A percentile compares a stretch with the other conserved stretches of the same genome.
These are phyloP conservation scores for Exophiala mesophila DNA, from an alignment of 2,329 filamentous ascomycete species.

Conservation along the genomic window DNA sequence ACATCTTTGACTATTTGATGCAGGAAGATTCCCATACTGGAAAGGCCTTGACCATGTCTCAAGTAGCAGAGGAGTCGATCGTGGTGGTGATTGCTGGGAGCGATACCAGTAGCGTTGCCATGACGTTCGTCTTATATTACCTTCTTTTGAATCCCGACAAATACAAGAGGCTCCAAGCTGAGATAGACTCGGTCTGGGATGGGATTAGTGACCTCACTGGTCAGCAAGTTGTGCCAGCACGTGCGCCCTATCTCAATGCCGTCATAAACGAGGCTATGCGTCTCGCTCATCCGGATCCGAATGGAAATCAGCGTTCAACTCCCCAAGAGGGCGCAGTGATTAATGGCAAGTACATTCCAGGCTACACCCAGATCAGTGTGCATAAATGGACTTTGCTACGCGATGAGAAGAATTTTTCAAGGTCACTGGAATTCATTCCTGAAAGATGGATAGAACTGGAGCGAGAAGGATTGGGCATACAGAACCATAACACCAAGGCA, in stretches of 20 bases:
- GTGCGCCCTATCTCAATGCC: conserved; percentile 36
- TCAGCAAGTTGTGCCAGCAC: neutral
- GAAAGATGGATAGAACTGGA: conserved; percentile 36
- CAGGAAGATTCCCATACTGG: conserved; percentile 2
- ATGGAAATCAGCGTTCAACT: conserved; percentile 20
- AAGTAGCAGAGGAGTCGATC: conserved; percentile 14
- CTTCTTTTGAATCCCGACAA: neutral
- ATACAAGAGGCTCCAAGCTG: neutral
- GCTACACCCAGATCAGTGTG: neutral
- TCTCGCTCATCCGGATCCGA: conserved; percentile 34
- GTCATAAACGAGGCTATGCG: conserved; percentile 42
- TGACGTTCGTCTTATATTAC: neutral
- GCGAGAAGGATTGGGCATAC: conserved; percentile 24
- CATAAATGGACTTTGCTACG: neutral
- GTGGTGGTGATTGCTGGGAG: neutral
- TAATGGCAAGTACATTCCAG: conserved; percentile 24
- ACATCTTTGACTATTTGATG: conserved; percentile 4
- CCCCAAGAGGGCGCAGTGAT: conserved; percentile 34
- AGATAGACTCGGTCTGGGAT: neutral
- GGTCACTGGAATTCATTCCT: conserved; percentile 31
- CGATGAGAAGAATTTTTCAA: neutral
- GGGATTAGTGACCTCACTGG: neutral
- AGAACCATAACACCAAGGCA: conserved; percentile 25
- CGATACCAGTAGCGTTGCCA: neutral
- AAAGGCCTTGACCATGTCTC: neutral